Percentiles rank a stretch among this genome's conserved stretches.
These are phyloP conservation scores for Salix caprea DNA, from an alignment of 345 rosid species.

Conservation along the genomic window DNA sequence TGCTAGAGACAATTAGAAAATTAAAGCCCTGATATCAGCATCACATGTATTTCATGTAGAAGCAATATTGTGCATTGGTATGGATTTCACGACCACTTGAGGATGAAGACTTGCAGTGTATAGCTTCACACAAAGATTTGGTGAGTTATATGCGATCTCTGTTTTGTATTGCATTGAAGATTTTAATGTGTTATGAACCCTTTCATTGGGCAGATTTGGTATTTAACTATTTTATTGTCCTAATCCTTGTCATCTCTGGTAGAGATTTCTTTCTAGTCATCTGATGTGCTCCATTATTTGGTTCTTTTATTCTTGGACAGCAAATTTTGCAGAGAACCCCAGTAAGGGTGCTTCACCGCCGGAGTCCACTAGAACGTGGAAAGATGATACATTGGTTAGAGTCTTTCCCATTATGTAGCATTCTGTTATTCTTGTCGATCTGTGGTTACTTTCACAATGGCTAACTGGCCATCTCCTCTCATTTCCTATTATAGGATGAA, in stretches of 20 bases:
- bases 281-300: not conserved
- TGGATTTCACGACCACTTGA: conserved; percentile 91
- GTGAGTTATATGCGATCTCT: conserved; percentile 34
- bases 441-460: conserved; percentile 1
- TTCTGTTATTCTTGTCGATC: not conserved
- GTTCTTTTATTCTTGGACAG: conserved; percentile 34
- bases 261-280: not conserved
- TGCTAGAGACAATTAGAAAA: not conserved
- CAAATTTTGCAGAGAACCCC: conserved; percentile 82
- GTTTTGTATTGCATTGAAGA: not conserved
- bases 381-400: conserved; percentile 76
- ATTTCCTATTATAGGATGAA: conserved; percentile 62
- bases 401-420: conserved; percentile 9
- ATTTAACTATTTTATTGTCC: not conserved
- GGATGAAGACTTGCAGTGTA: conserved; percentile 48
- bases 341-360: conserved; percentile 88
- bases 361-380: conserved; percentile 87
- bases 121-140: conserved; percentile 60
- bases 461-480: conserved; percentile 1
- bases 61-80: conserved; percentile 88
- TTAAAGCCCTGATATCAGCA: not conserved
- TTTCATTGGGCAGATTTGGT: no score
- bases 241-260: not conserved
- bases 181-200: no score
- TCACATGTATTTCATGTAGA: conserved; percentile 41